Base-by-base conservation (phyloP, 163 green algal species). In the Chlorella variabilis region DNA sequence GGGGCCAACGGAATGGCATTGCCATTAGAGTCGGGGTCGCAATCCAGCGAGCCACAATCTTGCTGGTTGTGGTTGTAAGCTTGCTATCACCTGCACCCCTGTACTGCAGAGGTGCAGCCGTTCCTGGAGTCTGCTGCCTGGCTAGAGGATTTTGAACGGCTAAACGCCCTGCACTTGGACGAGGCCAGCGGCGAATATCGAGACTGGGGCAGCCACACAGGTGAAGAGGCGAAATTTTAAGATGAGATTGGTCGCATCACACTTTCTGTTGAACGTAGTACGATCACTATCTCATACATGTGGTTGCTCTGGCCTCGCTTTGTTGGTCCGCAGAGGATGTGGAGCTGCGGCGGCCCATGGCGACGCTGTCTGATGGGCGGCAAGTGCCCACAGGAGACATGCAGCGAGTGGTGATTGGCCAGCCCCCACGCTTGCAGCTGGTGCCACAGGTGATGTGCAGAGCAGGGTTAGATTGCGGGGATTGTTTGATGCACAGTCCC, bases 191-290 rank as follows among this genome's bases (percentile, higher is more conserved):
- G 86, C 1, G 42, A 86, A 42, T 99, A 94, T 78, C 71, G 78
- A n/a, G 96, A 99, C 85, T 99, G 86, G 77, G 96, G 96, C 38
- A 87, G 92, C 41, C 96, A 99, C 90, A 97, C 92, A 68, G 71
- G 71, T 69, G 33, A 13, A 45, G n/a, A n/a, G n/a, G n/a, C n/a
- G n/a, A n/a, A n/a, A n/a, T n/a, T n/a, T n/a, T n/a, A n/a, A n/a
- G n/a, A n/a, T n/a, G n/a, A n/a, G n/a, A n/a, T n/a, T n/a, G n/a
- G n/a, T n/a, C n/a, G n/a, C n/a, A n/a, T n/a, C n/a, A n/a, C n/a
- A n/a, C n/a, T n/a, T n/a, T n/a, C n/a, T n/a, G n/a, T n/a, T n/a
- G n/a, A n/a, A n/a, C n/a, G n/a, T n/a, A n/a, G n/a, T n/a, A n/a
- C n/a, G n/a, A n/a, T n/a, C n/a, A n/a, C n/a, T n/a, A n/a, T n/a